Evolutionary conservation across 2,329 filamentous ascomycete genomes (phyloP), one percentile per base, ranked within the genome.

Genomic region (Macrophomina tecta): DNA sequence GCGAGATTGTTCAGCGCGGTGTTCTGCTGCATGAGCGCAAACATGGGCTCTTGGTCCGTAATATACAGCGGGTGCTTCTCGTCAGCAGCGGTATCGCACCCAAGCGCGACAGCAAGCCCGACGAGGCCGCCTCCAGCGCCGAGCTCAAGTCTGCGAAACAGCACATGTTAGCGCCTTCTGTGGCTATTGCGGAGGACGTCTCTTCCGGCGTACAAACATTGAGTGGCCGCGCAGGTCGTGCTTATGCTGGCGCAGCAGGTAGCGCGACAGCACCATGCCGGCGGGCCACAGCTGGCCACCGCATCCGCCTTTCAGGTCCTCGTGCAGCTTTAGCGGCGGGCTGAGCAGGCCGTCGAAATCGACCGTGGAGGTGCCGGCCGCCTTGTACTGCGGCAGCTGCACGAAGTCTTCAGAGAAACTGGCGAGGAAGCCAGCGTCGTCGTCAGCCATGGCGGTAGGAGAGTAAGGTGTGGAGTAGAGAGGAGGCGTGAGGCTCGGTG

Each of bases 281-380:
- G 94, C 94, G 3, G 94, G 94, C 95, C 95, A 98, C 11, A 96
- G 85, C 79, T 96, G 92, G 2, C 95, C 95, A 58, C 95, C 95
- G 78, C 95, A 98, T 68, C 95, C 95, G 69, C 91, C 88, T 67
- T 87, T 88, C 56, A 97, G 85, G 78, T 98, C 94, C 78, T 97
- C 93, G 73, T 92, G 91, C 16, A 98, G 86, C 68, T 86, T 84
- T 69, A 98, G 84, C 52, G 91, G 89, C 56, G 86, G 82, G 23
- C 83, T 79, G 40, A 97, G 84, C 63, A 95, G 85, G 46, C 91
- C 90, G 69, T 91, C 90, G 74, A 98, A 95, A 42, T 85, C 82
- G 18, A 88, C 76, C 30, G 74, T 75, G 4, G 82, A 84, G n/a
- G 83, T 83, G 2, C 80, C 80, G 16, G 86, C 83, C 40, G 80